Conservation (phyloP, 768 basidiomycete genomes). For the Hirschioporus abietinus region DNA sequence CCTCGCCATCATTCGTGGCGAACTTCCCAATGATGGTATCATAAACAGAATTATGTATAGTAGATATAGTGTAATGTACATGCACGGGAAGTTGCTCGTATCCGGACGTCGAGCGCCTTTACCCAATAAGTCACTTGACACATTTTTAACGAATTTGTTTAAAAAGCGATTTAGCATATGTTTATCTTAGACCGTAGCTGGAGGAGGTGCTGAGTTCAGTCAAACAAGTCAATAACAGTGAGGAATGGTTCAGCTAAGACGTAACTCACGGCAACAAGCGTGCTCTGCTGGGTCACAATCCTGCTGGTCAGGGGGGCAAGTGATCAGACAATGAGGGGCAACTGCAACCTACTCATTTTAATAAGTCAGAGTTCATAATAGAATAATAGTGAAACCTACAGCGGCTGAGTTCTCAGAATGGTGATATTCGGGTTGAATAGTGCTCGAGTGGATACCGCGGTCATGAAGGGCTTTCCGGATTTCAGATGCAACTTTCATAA, state of each 20-base stretch:
- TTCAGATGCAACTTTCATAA: slow-evolving; percentile 83
- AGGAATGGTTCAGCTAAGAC: background rate
- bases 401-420: slow-evolving; percentile 3
- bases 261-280: slow-evolving; percentile 72
- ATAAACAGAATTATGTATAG: slow-evolving; percentile 17
- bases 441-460: slow-evolving; percentile 91
- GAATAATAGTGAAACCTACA: background rate
- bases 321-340: slow-evolving; percentile 61
- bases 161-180: background rate
- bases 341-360: slow-evolving; percentile 34
- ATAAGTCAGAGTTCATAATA: no score
- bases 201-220: slow-evolving; percentile 37
- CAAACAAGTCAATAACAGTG: slow-evolving; percentile 10
- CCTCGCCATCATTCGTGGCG: slow-evolving; percentile 60
- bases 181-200: slow-evolving; percentile 34
- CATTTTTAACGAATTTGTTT: background rate
- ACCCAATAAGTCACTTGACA: background rate
- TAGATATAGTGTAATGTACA: background rate
- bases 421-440: slow-evolving; percentile 87
- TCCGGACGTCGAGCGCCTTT: background rate
- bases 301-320: slow-evolving; percentile 58
- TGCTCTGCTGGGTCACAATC: slow-evolving; percentile 65
- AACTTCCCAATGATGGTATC: slow-evolving; percentile 68
- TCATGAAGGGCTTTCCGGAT: slow-evolving; percentile 84
- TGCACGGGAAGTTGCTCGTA: background rate